Evolutionary conservation across 2,329 filamentous ascomycete species (phyloP), one percentile per base, ranked within the genome.

Genomic region (Aspergillus piperis): DNA sequence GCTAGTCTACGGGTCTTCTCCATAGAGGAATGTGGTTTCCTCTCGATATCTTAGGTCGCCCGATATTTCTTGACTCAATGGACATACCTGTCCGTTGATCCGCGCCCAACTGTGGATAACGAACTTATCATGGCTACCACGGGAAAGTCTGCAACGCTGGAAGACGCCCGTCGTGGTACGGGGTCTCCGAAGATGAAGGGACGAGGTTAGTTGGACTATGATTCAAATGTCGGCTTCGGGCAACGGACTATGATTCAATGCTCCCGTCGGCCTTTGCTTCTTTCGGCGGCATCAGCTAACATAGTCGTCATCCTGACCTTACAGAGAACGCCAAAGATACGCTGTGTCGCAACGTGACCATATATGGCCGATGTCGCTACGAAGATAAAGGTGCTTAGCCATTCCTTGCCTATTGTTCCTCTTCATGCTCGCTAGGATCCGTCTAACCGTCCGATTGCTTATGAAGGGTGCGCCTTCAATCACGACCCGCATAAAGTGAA

Each of bases 351-450:
- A 96, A 97, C 78, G 89, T 97, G 63, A 85, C 92, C 63, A 96
- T 97, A 70, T 96, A 96, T 76, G 92, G 92, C 58, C 90, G 94
- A 77, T 97, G 92, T 77, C 89, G 92, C 65, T 96, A 92, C 78
- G 91, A 96, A 80, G 91, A 96, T 73, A 89, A 91, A 79, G 92
- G 91, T 79, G 72, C 62, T 49, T 52, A 62, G 52, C 57, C 54
- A 44, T 23, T 32, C 38, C 52, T 57, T 61, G 30, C 13, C 59
- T 50, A 41, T 32, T 55, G 15, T 56, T 57, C 38, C 44, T 25
- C 50, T 36, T 56, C 48, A 42, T 49, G 30, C 32, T 49, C 38
- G 48, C 23, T 39, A 39, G 54, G 48, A 49, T 57, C 51, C 52
- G 60, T 68, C 63, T 70, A 57, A 69, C 67, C 44, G 57, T 65